phyloP scores from a whole-genome alignment of 2,329 filamentous ascomycete genomes.

The Ophiostoma australiae region DNA sequence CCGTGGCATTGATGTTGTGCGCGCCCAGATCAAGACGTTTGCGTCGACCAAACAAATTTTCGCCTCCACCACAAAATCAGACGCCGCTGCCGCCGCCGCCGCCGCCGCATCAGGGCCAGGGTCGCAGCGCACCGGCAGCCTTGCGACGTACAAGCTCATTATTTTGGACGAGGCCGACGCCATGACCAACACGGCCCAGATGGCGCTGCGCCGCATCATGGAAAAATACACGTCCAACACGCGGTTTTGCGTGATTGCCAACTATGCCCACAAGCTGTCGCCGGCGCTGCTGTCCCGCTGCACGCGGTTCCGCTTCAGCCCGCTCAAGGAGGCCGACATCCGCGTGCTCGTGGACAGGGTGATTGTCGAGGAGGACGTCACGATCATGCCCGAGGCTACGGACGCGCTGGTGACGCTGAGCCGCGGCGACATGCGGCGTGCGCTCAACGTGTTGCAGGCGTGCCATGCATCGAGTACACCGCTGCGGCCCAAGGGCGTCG shows the following conservation, averaged over 20 bases:
- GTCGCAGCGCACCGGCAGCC: slow-evolving; percentile 34
- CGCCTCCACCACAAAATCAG: slow-evolving; percentile 38
- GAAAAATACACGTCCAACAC: slow-evolving; percentile 99
- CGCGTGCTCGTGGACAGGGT: slow-evolving; percentile 81
- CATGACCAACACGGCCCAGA: slow-evolving; percentile 98
- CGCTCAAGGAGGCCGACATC: slow-evolving; percentile 84
- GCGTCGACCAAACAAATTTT: slow-evolving; percentile 98
- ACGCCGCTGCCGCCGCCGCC: slow-evolving; percentile 35
- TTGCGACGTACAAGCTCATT: slow-evolving; percentile 88
- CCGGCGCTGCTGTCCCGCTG: slow-evolving; percentile 88
- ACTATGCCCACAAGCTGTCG: slow-evolving; percentile 97
- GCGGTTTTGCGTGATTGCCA: slow-evolving; percentile 95
- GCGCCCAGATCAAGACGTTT: slow-evolving; percentile 99
- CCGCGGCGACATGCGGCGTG: slow-evolving; percentile 93
- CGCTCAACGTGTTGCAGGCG: slow-evolving; percentile 91
- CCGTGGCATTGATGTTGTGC: slow-evolving; percentile 93
- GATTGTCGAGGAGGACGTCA: slow-evolving; percentile 77
- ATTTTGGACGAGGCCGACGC: slow-evolving; percentile 98
- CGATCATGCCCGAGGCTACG: slow-evolving; percentile 73
- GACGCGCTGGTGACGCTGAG: slow-evolving; percentile 81
- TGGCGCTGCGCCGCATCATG: slow-evolving; percentile 96
- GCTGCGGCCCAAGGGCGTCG: slow-evolving; percentile 51
- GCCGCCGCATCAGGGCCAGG: slow-evolving; percentile 26
- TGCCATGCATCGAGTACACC: slow-evolving; percentile 89
- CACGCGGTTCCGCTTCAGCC: slow-evolving; percentile 91